These are phyloP conservation scores for Populus pruinosa DNA, from an alignment of 345 rosid species.

Conservation along the genomic window DNA sequence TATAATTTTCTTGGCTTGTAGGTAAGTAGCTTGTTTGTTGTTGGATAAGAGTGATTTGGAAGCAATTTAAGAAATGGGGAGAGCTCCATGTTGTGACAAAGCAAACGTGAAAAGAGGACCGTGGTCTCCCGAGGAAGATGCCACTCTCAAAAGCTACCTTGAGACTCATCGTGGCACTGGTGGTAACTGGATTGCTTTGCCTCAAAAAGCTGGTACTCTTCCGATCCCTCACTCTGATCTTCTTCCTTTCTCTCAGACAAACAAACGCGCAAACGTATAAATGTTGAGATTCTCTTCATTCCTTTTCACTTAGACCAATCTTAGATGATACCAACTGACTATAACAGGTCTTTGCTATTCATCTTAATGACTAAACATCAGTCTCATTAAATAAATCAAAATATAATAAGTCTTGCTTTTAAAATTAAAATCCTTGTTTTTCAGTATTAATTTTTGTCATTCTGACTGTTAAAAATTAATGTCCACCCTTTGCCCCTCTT, in stretches of 20 bases:
- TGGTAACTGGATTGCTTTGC: conserved; percentile 85
- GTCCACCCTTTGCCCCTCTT: background rate
- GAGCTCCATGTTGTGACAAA: conserved; percentile 93
- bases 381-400: background rate
- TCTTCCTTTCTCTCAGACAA: background rate
- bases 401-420: no score
- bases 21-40: background rate
- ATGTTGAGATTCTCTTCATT: background rate
- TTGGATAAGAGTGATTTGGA: background rate
- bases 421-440: no score
- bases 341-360: background rate
- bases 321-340: no score
- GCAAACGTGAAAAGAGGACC: conserved; percentile 88
- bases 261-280: background rate
- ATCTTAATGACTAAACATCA: background rate
- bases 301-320: background rate
- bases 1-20: background rate
- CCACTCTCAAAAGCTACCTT: conserved; percentile 67
- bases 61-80: conserved; percentile 46
- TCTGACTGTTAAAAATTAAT: background rate
- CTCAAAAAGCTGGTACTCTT: conserved; percentile 65
- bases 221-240: background rate
- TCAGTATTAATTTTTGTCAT: background rate
- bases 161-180: conserved; percentile 56
- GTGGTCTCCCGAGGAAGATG: conserved; percentile 92